A percentile compares a stretch with the other conserved stretches of the same genome.
These are phyloP conservation scores for Spinellus fusiger DNA, from an alignment of 192 early-diverging fungal genomes.

Conservation along the genomic window DNA sequence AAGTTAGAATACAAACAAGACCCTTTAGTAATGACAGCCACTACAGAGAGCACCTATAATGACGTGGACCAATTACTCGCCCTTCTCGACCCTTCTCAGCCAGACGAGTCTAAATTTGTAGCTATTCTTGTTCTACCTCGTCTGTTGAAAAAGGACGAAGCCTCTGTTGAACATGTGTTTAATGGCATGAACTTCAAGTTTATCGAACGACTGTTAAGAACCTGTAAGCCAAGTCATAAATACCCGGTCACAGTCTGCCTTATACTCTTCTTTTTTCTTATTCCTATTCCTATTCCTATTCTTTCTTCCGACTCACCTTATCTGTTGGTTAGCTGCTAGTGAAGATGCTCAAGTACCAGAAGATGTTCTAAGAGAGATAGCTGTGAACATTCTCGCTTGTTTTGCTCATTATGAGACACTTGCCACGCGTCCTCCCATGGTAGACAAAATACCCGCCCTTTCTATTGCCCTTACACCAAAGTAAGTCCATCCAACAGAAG, in stretches of 20 bases:
- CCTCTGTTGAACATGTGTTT: constrained; percentile 31
- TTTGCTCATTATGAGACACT: constrained; percentile 28
- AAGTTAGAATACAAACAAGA: too few relatives aligned
- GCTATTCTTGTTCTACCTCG: constrained; percentile 41
- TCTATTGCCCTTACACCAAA: constrained; percentile 24
- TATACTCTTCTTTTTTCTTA: neutral
- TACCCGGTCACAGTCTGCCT: neutral
- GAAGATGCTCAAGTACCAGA: constrained; percentile 27
- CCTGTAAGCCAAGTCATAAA: constrained; percentile 23
- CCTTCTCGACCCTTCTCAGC: constrained; percentile 26
- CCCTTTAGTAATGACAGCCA: too few relatives aligned
- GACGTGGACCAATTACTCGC: too few relatives aligned
- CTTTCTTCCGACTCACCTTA: neutral
- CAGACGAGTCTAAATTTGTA: constrained; percentile 48
- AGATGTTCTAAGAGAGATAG: constrained; percentile 30
- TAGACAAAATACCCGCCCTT: constrained; percentile 30
- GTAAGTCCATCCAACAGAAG: constrained; percentile 3
- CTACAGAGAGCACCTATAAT: too few relatives aligned
- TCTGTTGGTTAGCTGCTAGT: neutral
- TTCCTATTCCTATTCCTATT: neutral
- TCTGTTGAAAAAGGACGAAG: constrained; percentile 35
- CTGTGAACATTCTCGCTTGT: constrained; percentile 35
- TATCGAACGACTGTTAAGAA: constrained; percentile 39
- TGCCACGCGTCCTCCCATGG: constrained; percentile 12
- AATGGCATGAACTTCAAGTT: constrained; percentile 47